Conservation (phyloP, 129 eudicot species). For the Rutidosis leptorrhynchoides region DNA sequence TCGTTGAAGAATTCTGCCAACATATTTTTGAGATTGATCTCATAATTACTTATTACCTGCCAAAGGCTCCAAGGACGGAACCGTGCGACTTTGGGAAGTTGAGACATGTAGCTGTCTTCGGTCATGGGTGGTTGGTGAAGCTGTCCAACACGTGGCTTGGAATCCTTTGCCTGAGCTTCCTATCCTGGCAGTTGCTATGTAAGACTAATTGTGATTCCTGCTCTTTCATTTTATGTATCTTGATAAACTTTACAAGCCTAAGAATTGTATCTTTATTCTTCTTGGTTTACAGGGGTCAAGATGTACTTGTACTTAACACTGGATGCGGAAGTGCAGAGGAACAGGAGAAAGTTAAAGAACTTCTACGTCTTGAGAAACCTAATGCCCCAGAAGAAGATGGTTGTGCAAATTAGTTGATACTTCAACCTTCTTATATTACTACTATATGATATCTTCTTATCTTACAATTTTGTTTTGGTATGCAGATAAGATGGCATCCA, state of each 20-base stretch:
- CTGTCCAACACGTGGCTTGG: constrained; percentile 79
- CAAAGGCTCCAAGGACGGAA: constrained; percentile 80
- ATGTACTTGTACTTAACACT: constrained; percentile 69
- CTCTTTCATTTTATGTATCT: too few species aligned
- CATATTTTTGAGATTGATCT: too few species aligned
- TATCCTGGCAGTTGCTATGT: constrained; percentile 77
- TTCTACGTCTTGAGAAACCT: too few species aligned
- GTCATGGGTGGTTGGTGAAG: constrained; percentile 72
- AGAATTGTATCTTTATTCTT: too few species aligned
- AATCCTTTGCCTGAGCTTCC: constrained; percentile 83
- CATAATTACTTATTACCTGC: not conserved
- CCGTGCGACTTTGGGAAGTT: constrained; percentile 90
- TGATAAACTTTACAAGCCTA: too few species aligned
- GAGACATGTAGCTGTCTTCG: constrained; percentile 87
- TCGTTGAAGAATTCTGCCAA: too few species aligned
- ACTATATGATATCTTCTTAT: not conserved
- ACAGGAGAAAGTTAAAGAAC: constrained; percentile 50
- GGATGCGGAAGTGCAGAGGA: constrained; percentile 67
- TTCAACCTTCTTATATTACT: not conserved
- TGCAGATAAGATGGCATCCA: constrained; percentile 45
- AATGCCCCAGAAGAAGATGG: too few species aligned
- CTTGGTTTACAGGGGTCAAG: constrained; percentile 90
- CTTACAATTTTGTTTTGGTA: not conserved
- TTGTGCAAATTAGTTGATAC: too few species aligned
- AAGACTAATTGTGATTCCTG: too few species aligned